Base-by-base conservation (phyloP, 768 basidiomycete species). In the Kondoa malvinella region DNA sequence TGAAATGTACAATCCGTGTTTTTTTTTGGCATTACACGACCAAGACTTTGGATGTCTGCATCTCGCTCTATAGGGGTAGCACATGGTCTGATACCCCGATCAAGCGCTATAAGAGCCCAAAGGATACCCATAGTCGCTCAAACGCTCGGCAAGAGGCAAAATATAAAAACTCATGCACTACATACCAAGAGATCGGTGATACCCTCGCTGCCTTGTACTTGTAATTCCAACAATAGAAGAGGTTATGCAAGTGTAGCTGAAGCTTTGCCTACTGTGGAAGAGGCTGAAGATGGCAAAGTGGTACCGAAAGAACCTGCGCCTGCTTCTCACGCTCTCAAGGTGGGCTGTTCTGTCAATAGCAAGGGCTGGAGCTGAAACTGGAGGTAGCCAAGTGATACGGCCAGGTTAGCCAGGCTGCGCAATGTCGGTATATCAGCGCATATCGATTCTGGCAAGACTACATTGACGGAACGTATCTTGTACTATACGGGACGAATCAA, bases 361-460 rank as follows among this genome's bases (percentile, higher is more conserved):
- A n/a, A n/a, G n/a, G n/a, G n/a, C n/a, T n/a, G n/a, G n/a, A n/a
- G n/a, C n/a, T n/a, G n/a, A n/a, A n/a, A n/a, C n/a, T n/a, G n/a
- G 68, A 68, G 1, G 56, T 14, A 21, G 21, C 21, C 40, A 8
- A 50, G 40, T 21, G 95, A 99, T 78, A 70, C 80, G 65, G 74
- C 78, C 68, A 81, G 87, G 14, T 81, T 96, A 56, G 78, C 77
- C 26, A 84, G 83, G 68, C 89, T 97, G 77, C 81, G 95, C 71
- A 99, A 99, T 77, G 94, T 99, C 69, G 95, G 95, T 72, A 87
- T 99, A 69, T 89, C 87, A 2, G 91, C 91, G 0, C 90, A 92
- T 65, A 59, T 62, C 15, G 31, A 50, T 26, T 66, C 66, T 31
- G 95, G 95, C 30, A 99, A 99, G 79, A 99, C 95, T 0, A 99